Base-by-base conservation (phyloP, 2,329 filamentous ascomycete genomes). In the Diaporthe citriasiana region DNA sequence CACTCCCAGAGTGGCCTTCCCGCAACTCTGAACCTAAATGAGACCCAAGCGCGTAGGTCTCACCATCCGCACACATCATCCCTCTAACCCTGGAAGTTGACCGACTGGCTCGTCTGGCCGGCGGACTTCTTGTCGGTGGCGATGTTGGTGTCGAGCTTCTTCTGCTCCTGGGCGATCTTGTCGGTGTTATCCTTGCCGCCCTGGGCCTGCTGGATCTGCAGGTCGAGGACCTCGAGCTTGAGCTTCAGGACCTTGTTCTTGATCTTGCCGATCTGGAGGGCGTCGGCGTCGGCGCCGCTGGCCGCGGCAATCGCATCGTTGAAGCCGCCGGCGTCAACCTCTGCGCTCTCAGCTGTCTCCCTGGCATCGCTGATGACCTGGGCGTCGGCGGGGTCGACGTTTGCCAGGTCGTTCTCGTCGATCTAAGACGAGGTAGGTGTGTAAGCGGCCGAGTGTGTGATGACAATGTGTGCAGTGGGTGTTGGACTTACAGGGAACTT, bases 81-180 rank as follows among this genome's bases (percentile, higher is more conserved):
- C 33, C n/a, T 68, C n/a, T 66, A 68, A 4, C 79, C 82, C 69
- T 78, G 66, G 76, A 86, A 85, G 70, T 82, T 75, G 27, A 86
- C 80, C 63, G 80, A 79, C 76, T 81, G 78, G 76, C 83, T 84
- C 42, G 79, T 73, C 75, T 83, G 73, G 47, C 84, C 83, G 17
- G 82, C 81, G 4, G 78, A 76, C 35, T 78, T 78, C 69, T 80
- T 73, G 79, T 86, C 84, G 5, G 76, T 76, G 13, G 82, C 80
- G 69, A 90, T 83, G 79, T 90, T 90, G 74, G 83, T 89, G 76
- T 86, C 81, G 71, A 90, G 82, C 83, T 90, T 90, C 70, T 78
- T 87, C 77, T 83, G 80, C 82, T 90, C 85, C 13, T 81, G 79
- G 19, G 83, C 83, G 40, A 90, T 82, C 79, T 87, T 83, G 51